Evolutionary conservation across 768 basidiomycete species (phyloP), one percentile per base, ranked within the genome.

Genomic region (Lepiota brunneoincarnata): DNA sequence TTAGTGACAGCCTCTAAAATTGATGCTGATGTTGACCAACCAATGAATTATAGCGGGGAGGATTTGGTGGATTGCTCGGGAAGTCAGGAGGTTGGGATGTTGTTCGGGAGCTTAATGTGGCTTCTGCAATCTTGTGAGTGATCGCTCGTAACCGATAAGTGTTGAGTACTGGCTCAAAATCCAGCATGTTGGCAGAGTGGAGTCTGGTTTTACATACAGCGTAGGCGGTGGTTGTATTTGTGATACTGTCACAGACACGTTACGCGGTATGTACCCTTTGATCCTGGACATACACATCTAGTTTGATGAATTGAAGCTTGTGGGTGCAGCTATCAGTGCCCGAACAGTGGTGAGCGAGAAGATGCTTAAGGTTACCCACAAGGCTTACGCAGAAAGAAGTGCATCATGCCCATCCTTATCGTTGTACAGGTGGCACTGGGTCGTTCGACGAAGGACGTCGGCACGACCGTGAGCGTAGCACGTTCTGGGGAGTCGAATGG

Each of bases 1-100:
- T 6, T 11, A 34, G 6, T 7, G 7, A 47, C 20, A 12, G 10
- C 11, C n/a, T 2, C 35, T 12, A 18, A 14, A 24, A 15, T 14
- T 17, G 10, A 3, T 26, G 17, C n/a, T 38, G 14, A 14, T 14
- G 51, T 26, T 10, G n/a, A 18, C 20, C 36, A 20, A 36, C 21
- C 5, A 44, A 10, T 1, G 15, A 18, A 7, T 18, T 2, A 15
- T 31, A 70, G 69, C 68, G n/a, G 64, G 67, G 9, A 61, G 64
- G 6, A 68, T 70, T 45, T 56, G 65, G 53, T 69, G 64, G 63
- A 65, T 69, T 31, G 64, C 68, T 3, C 63, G 62, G 39, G 58
- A 66, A 41, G 62, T 66, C 4, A 60, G 60, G 10, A 52, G 26
- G 67, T 0, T 49, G 51, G 4, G 23, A 49, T 3, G 60, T 60